Evolutionary conservation across 176 grass and related monocot species (phyloP).

Genomic region (Puya raimondii): DNA sequence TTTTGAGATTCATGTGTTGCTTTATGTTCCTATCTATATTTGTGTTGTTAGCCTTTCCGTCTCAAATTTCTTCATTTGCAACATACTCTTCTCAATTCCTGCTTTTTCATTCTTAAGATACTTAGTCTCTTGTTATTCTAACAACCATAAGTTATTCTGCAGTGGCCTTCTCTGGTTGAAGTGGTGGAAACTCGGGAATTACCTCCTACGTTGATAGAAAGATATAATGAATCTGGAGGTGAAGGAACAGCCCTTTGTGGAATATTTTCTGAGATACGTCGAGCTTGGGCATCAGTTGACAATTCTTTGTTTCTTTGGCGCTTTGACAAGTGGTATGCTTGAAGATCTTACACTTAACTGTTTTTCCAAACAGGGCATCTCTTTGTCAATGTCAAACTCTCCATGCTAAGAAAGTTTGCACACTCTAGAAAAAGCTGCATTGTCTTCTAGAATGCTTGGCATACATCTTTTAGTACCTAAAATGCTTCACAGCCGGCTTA

Average conservation of each 20-base stretch:
- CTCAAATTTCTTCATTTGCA: background rate
- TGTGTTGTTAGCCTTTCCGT: background rate
- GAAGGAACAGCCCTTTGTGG: conserved; percentile 97
- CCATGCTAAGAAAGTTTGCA: background rate
- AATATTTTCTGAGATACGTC: conserved; percentile 78
- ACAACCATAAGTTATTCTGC: conserved; percentile 10
- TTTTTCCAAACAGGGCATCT: background rate
- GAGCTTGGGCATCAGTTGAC: conserved; percentile 94
- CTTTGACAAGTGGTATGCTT: conserved; percentile 81
- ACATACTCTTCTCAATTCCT: background rate
- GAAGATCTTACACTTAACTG: background rate
- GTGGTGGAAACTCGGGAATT: conserved; percentile 72
- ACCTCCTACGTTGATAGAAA: conserved; percentile 78
- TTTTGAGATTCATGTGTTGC: background rate
- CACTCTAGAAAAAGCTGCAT: background rate
- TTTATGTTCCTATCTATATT: conserved; percentile 9
- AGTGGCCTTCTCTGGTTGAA: conserved; percentile 98
- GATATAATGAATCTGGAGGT: conserved; percentile 71
- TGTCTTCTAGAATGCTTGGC: background rate
- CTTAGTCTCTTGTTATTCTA: background rate
- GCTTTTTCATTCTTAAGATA: background rate
- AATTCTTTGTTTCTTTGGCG: conserved; percentile 90
- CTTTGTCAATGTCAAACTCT: background rate
- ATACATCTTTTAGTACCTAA: background rate
- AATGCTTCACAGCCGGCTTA: background rate